Percentiles rank a stretch among this genome's conserved stretches.
phyloP scores from a whole-genome alignment of 305 asterid genomes.

The Withania somnifera region DNA sequence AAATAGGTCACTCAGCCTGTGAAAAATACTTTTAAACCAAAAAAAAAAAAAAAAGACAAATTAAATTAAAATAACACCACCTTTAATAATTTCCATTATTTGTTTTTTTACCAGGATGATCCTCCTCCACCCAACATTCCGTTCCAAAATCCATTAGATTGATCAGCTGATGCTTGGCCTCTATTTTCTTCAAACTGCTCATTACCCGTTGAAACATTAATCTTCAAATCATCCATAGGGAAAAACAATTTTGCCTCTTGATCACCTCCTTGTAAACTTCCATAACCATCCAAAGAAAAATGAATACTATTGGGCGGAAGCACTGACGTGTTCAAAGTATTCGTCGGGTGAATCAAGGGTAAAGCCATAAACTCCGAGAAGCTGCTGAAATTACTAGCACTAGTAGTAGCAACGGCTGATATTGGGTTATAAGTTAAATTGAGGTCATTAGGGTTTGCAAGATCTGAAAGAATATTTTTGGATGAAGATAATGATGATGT shows the following conservation, averaged over 20 bases:
- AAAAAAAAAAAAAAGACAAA: conserved; percentile 1
- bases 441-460: conserved; percentile 13
- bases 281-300: conserved; percentile 22
- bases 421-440: conserved; percentile 17
- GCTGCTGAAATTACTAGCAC: not conserved
- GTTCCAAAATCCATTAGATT: conserved; percentile 24
- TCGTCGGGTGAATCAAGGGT: conserved; percentile 11
- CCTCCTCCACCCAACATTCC: conserved; percentile 29
- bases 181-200: conserved; percentile 10
- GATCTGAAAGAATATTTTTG: conserved; percentile 22
- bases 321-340: not conserved
- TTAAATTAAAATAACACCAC: not conserved
- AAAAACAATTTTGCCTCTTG: conserved; percentile 17
- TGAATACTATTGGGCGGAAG: conserved; percentile 10
- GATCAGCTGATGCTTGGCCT: conserved; percentile 15
- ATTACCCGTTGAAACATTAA: not conserved
- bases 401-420: not conserved
- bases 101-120: conserved; percentile 22
- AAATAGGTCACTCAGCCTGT: not conserved
- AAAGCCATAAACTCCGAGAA: conserved; percentile 15
- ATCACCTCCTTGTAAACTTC: not conserved
- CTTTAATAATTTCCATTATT: not conserved
- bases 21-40: not conserved
- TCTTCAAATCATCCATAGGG: conserved; percentile 24
- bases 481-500: conserved; percentile 1